Evolutionary conservation across 805 yeast species (phyloP), one percentile per base, ranked within the genome.

Genomic region (Lipomyces yamadae): DNA sequence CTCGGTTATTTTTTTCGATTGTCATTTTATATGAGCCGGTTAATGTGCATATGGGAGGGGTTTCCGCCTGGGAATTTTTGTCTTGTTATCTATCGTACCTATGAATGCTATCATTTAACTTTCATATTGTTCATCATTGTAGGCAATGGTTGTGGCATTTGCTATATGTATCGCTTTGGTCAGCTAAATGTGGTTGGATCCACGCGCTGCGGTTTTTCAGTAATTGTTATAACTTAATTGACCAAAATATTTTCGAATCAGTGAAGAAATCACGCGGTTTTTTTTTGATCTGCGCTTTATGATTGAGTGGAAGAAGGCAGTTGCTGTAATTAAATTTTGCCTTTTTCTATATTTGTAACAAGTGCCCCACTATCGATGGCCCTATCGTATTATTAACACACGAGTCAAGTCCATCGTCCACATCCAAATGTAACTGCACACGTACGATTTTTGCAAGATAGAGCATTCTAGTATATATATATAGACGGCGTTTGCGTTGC

Each of bases 51-150:
- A 15, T 42, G 48, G 48, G 24, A 42, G 48, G 15, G n/a, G 15
- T 42, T 42, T 42, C 48, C 48, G 48, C 8, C 48, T 42, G 48
- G 48, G 48, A 42, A 42, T 42, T 42, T 24, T 42, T 42, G 48
- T 42, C 48, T 42, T n/a, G 48, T 42, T 42, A 42, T 42, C 48
- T 42, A 42, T 42, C 24, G 48, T 42, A 42, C 18, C 24, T 42
- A 42, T 42, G 48, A 42, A 13, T 42, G n/a, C 18, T 42, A 42
- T 42, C 15, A 15, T n/a, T 15, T 42, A 15, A 42, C n/a, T 42
- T 18, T 42, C 48, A 42, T 42, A 42, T 42, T 15, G 48, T 42
- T 42, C 48, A n/a, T 42, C 48, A 15, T 42, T 15, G 48, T 42
- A 11, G 48, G 48, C 6, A 42, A 42, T 42, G n/a, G 24, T 15